Evolutionary conservation across 2,329 filamentous ascomycete species (phyloP).

Genomic region (Apiospora phragmitis): DNA sequence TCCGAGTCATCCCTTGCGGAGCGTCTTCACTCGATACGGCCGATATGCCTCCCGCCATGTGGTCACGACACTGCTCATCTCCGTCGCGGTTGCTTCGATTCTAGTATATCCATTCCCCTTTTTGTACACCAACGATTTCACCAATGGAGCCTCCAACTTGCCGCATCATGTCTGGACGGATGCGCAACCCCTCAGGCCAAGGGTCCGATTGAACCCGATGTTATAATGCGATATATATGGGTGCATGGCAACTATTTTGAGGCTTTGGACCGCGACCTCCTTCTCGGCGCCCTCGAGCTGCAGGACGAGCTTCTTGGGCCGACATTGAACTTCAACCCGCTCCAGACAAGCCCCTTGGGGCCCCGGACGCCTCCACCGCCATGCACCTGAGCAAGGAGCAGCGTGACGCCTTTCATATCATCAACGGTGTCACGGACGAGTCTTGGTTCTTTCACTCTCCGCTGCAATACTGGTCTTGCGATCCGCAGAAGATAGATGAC

Average conservation of each 20-base stretch:
- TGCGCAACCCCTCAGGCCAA: conserved; percentile 62
- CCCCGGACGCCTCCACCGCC: conserved; percentile 22
- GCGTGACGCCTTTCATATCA: conserved; percentile 58
- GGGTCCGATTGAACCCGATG: conserved; percentile 57
- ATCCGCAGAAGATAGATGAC: conserved; percentile 52
- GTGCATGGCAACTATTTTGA: conserved; percentile 80
- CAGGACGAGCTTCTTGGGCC: conserved; percentile 69
- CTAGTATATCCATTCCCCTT: conserved; percentile 76
- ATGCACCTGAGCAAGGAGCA: conserved; percentile 42
- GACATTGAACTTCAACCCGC: conserved; percentile 57
- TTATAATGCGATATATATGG: conserved; percentile 83
- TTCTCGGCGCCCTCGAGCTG: conserved; percentile 66
- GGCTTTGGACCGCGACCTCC: conserved; percentile 65
- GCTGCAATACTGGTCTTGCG: conserved; percentile 77
- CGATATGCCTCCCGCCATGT: conserved; percentile 72
- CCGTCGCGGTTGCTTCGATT: conserved; percentile 68
- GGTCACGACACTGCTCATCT: conserved; percentile 70
- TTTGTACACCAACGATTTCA: conserved; percentile 71
- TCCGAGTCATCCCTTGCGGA: conserved; percentile 64
- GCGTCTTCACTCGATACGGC: conserved; percentile 67
- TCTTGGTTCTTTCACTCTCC: conserved; percentile 84
- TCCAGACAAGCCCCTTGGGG: conserved; percentile 31
- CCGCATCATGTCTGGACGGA: conserved; percentile 83
- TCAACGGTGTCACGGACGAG: conserved; percentile 60
- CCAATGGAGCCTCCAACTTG: conserved; percentile 69